Evolutionary conservation across 192 early-diverging fungal genomes (phyloP).

Genomic region (Coemansia furcata): DNA sequence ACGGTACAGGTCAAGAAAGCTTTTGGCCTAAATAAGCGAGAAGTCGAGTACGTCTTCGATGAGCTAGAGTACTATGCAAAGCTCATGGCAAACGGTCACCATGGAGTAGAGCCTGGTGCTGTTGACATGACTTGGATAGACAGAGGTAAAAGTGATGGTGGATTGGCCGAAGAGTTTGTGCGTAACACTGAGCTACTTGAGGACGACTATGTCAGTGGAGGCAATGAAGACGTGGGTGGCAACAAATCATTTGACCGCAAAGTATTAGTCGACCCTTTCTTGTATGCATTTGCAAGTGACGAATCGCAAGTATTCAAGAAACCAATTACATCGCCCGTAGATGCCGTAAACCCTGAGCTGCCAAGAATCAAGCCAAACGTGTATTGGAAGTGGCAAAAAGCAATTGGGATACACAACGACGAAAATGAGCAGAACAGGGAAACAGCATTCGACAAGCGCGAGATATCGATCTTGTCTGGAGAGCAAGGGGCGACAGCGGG

Average conservation of each 20-base stretch:
- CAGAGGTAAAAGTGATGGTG: background rate
- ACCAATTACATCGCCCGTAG: background rate
- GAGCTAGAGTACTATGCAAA: background rate
- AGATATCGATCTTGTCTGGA: background rate
- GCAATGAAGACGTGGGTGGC: background rate
- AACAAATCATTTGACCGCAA: background rate
- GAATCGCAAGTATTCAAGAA: background rate
- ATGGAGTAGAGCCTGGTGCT: background rate
- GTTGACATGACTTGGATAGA: conserved; percentile 8
- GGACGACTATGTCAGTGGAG: background rate
- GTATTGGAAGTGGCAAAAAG: background rate
- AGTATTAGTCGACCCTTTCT: background rate
- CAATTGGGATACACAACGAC: background rate
- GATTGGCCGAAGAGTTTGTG: background rate
- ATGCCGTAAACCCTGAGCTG: background rate
- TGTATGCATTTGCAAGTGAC: background rate
- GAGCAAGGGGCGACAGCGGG: too few relatives aligned
- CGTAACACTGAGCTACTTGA: background rate
- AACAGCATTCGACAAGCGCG: background rate
- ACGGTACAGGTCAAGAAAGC: background rate
- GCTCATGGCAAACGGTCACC: background rate
- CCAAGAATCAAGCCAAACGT: background rate
- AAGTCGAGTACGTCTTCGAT: background rate
- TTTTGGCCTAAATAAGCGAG: background rate
- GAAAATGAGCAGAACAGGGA: background rate